Conservation (phyloP, 148 eudicot genomes). For the Oxyria digyna region DNA sequence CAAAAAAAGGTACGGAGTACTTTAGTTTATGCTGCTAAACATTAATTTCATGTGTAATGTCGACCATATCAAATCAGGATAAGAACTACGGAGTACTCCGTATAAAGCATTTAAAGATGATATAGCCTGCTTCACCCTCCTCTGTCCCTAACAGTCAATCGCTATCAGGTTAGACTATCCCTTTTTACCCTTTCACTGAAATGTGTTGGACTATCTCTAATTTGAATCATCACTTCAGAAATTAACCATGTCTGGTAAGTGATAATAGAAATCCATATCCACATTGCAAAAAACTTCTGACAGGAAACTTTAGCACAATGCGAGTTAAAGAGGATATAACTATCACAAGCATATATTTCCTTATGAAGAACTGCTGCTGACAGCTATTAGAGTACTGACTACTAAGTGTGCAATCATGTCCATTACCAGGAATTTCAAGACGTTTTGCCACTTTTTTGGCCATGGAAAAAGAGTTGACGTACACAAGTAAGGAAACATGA, state of each 20-base stretch:
- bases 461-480: neutral
- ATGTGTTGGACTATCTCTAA: too few species aligned
- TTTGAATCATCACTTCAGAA: too few species aligned
- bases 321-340: too few species aligned
- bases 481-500: neutral
- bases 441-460: neutral
- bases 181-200: too few species aligned
- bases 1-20: neutral
- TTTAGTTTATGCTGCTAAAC: neutral
- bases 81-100: neutral
- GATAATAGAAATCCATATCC: too few species aligned
- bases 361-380: neutral
- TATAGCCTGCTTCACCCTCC: neutral
- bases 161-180: too few species aligned
- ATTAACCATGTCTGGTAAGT: too few species aligned
- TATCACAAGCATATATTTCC: neutral
- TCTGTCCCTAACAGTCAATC: neutral
- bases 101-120: neutral
- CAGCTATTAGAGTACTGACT: neutral
- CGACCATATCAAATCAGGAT: neutral
- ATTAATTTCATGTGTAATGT: neutral
- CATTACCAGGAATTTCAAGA: neutral
- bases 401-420: neutral
- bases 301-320: neutral
- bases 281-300: too few species aligned